Conservation (phyloP, 495 filamentous ascomycete genomes). For the Evansstolkia leycettana region DNA sequence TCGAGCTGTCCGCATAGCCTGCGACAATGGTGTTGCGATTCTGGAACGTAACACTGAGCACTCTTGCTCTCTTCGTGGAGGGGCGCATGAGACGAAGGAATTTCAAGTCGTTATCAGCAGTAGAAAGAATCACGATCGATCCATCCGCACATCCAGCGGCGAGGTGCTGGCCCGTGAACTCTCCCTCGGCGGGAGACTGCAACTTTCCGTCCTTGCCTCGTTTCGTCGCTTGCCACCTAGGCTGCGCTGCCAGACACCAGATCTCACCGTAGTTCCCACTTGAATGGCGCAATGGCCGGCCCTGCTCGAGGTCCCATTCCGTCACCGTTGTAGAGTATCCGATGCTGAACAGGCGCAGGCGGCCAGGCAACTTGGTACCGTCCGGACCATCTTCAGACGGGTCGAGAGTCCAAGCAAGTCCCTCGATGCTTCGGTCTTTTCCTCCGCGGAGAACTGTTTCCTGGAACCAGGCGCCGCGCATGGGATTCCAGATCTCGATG, state of each 20-base stretch:
- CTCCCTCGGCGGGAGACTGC: slow-evolving; percentile 25
- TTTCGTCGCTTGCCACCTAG: slow-evolving; percentile 34
- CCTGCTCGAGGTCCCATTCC: slow-evolving; percentile 83
- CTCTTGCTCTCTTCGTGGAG: slow-evolving; percentile 68
- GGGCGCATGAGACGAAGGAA: slow-evolving; percentile 61
- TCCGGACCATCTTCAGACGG: slow-evolving; percentile 54
- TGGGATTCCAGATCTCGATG: slow-evolving; percentile 96
- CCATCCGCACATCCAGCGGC: slow-evolving; percentile 90
- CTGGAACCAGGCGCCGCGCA: slow-evolving; percentile 76
- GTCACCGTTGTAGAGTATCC: slow-evolving; percentile 86
- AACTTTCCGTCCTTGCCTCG: slow-evolving; percentile 23
- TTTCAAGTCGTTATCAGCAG: slow-evolving; percentile 63
- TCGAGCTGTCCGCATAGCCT: slow-evolving; percentile 84
- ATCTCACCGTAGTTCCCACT: slow-evolving; percentile 92
- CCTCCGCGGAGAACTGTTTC: slow-evolving; percentile 78
- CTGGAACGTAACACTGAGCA: slow-evolving; percentile 83
- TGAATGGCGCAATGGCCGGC: slow-evolving; percentile 62
- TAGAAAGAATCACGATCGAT: slow-evolving; percentile 72
- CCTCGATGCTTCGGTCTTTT: slow-evolving; percentile 77
- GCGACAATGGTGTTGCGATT: slow-evolving; percentile 70
- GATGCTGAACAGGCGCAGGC: slow-evolving; percentile 86
- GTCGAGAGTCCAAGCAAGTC: slow-evolving; percentile 85
- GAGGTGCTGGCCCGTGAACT: slow-evolving; percentile 53
- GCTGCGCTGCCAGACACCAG: slow-evolving; percentile 92
- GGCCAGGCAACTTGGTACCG: slow-evolving; percentile 50